Percentiles rank a stretch among this genome's conserved stretches.
These are phyloP conservation scores for Acidomyces sp. DNA, from an alignment of 495 filamentous ascomycete species.

Conservation along the genomic window DNA sequence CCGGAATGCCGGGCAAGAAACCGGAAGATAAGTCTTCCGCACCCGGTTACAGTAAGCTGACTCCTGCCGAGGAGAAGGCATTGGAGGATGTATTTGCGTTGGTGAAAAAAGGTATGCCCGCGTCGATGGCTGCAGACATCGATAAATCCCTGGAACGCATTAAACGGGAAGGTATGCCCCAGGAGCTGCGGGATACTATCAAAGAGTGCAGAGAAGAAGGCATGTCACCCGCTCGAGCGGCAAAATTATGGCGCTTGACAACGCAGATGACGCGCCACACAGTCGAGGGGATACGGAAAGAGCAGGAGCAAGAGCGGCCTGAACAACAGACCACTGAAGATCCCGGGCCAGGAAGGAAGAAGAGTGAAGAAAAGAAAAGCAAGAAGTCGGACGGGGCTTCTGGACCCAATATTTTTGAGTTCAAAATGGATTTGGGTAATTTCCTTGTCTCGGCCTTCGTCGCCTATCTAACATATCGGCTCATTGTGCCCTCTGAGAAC, in stretches of 20 bases:
- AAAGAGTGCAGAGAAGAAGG: slow-evolving; percentile 29
- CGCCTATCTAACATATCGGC: slow-evolving; percentile 48
- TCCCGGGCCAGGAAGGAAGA: slow-evolving; percentile 25
- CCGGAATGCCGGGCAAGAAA: slow-evolving; percentile 26
- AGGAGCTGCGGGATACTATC: slow-evolving; percentile 38
- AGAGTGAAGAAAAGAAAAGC: slow-evolving; percentile 27
- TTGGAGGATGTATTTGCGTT: slow-evolving; percentile 32
- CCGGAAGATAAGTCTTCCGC: slow-evolving; percentile 12
- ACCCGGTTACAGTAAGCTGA: slow-evolving; percentile 22
- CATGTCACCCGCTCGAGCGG: slow-evolving; percentile 36
- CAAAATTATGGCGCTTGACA: slow-evolving; percentile 38
- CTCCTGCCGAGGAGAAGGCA: slow-evolving; percentile 28
- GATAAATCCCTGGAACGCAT: slow-evolving; percentile 33
- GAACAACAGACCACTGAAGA: slow-evolving; percentile 29
- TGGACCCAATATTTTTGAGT: slow-evolving; percentile 30
- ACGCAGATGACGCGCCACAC: slow-evolving; percentile 28
- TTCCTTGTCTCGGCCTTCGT: slow-evolving; percentile 45
- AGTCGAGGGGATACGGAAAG: slow-evolving; percentile 25
- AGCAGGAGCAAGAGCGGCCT: slow-evolving; percentile 19
- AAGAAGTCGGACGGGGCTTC: slow-evolving; percentile 25
- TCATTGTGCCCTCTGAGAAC: slow-evolving; percentile 50
- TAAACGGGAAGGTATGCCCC: slow-evolving; percentile 40
- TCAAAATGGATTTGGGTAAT: slow-evolving; percentile 44
- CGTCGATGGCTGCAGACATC: slow-evolving; percentile 30
- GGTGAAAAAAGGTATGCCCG: slow-evolving; percentile 38